Evolutionary conservation across 257 asterid genomes (phyloP), one percentile per base, ranked within the genome.

Genomic region (Primulina eburnea): DNA sequence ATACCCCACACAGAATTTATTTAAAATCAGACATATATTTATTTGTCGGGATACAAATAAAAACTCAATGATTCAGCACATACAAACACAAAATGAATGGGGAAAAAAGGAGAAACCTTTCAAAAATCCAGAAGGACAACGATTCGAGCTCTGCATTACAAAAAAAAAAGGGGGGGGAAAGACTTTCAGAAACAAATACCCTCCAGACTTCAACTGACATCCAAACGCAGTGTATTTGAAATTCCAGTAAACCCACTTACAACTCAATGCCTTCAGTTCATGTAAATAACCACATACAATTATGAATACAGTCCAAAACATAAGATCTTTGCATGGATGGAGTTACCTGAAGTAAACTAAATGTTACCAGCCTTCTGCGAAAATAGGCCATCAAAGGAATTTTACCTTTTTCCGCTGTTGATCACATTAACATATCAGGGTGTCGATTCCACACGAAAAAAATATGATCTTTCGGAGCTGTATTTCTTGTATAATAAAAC

Each of bases 331-430:
- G 24, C 24, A 21, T 21, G 34, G 30, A 65, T 12, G 11, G n/a
- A 43, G 10, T 62, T 73, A 86, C 95, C 77, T 73, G 82, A 60
- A 75, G 62, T 60, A 80, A 72, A 78, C 82, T 80, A 73, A 64
- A 60, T n/a, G 81, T 75, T 67, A 74, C 34, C 21, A 81, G 77
- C 81, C 82, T 76, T 43, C 82, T 75, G 78, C 92, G 82, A 71
- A 67, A 20, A 50, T 72, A 73, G 62, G 86, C 87, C 86, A 85
- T 85, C 50, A 1, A 21, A 28, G 2, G 17, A 40, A 53, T 63
- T 28, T 16, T 2, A 56, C 8, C 2, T 7, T 35, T 64, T 21
- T 50, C 30, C 38, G 20, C 18, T 0, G 14, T 47, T 14, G 56
- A 47, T 47, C 20, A 16, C 56, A 47, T 16, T 14, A 4, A 43